Evolutionary conservation across 2,329 filamentous ascomycete genomes (phyloP).

Genomic region (Alternaria burnsii): DNA sequence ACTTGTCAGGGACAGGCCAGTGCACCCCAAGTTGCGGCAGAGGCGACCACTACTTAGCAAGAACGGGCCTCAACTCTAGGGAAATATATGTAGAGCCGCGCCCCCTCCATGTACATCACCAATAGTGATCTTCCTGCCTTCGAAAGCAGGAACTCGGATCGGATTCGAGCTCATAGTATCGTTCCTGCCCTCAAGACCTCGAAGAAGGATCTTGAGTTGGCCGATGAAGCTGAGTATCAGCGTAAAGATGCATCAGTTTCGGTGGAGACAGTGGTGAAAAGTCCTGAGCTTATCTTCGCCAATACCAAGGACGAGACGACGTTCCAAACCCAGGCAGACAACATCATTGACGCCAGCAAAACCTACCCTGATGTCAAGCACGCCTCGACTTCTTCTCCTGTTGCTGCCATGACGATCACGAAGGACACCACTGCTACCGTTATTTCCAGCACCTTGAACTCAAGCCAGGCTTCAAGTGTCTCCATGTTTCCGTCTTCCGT

Average conservation of each 20-base stretch:
- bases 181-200: background rate
- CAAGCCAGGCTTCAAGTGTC: accelerated
- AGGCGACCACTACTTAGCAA: no score
- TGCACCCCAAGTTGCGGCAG: no score
- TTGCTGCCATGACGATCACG: background rate
- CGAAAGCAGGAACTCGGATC: background rate
- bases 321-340: background rate
- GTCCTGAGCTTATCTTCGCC: background rate
- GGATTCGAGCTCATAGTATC: accelerated
- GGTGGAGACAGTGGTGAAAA: background rate
- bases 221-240: accelerated
- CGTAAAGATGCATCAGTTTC: background rate
- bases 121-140: background rate
- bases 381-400: accelerated
- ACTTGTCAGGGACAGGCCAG: no score
- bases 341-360: no score
- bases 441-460: background rate
- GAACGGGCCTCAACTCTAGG: no score
- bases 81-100: no score
- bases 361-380: background rate
- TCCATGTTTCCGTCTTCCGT: background rate
- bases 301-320: background rate
- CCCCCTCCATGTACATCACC: background rate
- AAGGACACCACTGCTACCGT: no score
- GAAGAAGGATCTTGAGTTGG: background rate